Percentiles rank a stretch among this genome's conserved stretches.
These are phyloP conservation scores for Pseudogymnoascus sp. DNA, from an alignment of 2,329 filamentous ascomycete genomes.

Conservation along the genomic window DNA sequence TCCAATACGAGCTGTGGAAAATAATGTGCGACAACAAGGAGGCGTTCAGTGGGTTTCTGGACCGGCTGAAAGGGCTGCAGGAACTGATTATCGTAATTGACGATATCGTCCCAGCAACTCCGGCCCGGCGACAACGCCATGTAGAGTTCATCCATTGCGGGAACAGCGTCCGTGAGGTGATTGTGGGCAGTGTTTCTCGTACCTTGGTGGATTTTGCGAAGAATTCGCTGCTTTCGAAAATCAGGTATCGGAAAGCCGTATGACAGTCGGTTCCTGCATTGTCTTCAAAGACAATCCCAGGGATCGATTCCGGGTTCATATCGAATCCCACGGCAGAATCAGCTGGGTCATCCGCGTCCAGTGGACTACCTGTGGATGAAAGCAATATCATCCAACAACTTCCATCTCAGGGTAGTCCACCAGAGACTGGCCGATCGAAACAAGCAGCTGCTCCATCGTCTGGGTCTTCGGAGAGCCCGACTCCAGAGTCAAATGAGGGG, in stretches of 20 bases:
- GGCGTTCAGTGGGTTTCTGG: background rate
- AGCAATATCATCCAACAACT: background rate
- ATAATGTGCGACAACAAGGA: background rate
- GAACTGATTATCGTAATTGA: background rate
- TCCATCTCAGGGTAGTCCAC: background rate
- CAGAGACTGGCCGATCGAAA: background rate
- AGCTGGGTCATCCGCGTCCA: background rate
- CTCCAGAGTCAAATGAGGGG: background rate
- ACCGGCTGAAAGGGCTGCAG: background rate
- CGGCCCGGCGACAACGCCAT: background rate
- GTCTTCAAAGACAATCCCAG: background rate
- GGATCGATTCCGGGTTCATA: background rate
- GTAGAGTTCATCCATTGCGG: background rate
- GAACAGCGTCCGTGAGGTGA: background rate
- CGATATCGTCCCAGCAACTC: background rate
- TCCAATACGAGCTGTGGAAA: background rate
- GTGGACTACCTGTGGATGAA: background rate
- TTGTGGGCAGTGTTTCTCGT: background rate
- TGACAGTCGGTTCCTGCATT: background rate
- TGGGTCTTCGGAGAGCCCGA: background rate
- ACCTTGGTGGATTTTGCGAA: background rate
- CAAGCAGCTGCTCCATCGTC: background rate
- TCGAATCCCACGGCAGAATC: background rate
- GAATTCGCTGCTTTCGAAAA: background rate
- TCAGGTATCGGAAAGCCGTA: background rate